Evolutionary conservation across 2,329 filamentous ascomycete species (phyloP), one percentile per base, ranked within the genome.

Genomic region (Plectosphaerella plurivora): DNA sequence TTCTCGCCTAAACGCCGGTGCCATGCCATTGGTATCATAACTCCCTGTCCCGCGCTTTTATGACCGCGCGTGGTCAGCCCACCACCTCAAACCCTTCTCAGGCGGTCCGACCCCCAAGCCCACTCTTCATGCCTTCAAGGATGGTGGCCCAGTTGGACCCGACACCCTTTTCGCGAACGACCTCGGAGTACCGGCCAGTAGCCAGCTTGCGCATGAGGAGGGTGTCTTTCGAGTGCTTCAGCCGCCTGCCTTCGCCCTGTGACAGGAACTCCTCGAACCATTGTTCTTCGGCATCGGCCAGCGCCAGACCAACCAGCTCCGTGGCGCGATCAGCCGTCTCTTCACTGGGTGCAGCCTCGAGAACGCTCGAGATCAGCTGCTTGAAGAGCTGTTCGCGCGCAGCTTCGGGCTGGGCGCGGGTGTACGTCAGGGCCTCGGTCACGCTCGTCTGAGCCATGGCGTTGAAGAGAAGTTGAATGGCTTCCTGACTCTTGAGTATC

Each of bases 211-310:
- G 82, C 77, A 91, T 87, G 59, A 91, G 76, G 2, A 91, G 74
- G 1, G 87, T 89, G 60, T 93, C 89, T 63, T 82, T 86, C 4
- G 87, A 84, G 22, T 81, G 82, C 57, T 79, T 82, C 8, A 87
- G 70, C 42, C 74, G 78, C 61, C 82, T 83, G 3, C 87, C 88
- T 45, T 83, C 82, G 11, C 87, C 86, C 5, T 74, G 72, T 0
- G 82, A 74, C 37, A 95, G 71, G 53, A 80, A 87, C 24, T 87
- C 81, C 58, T 87, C 83, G 56, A 95, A 83, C 87, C 88, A 93
- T 5, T 64, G 65, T 64, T 92, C 88, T 64, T 96, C 91, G 16
- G 81, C 73, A 1, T 74, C 65, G 53, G 83, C 83, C n/a, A 95
- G 80, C 0, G 89, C 88, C 55, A 93, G 69, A 55, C 86, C 85